These are phyloP conservation scores for Pythium pyrilobum DNA, from an alignment of 352 stramenopile genomes.

Conservation along the genomic window DNA sequence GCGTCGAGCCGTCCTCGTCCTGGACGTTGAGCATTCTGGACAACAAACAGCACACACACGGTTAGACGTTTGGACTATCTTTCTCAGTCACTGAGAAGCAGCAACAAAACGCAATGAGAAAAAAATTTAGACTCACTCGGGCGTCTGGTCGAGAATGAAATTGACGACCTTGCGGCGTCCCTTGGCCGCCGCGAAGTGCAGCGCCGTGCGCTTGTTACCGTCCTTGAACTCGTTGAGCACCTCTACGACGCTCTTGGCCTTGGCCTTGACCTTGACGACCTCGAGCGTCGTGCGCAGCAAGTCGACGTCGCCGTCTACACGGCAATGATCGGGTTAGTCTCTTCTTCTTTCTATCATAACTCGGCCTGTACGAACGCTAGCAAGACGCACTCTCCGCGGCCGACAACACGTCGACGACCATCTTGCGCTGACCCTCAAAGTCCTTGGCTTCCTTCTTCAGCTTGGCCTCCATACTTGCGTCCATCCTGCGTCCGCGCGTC, in stretches of 20 bases:
- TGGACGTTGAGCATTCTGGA: conserved; percentile 39
- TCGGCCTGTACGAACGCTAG: too few species aligned
- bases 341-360: too few species aligned
- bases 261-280: conserved; percentile 46
- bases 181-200: conserved; percentile 78
- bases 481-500: too few species aligned
- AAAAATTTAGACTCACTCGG: conserved; percentile 27
- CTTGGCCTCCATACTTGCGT: conserved; percentile 32
- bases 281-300: conserved; percentile 62
- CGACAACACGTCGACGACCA: conserved; percentile 65
- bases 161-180: conserved; percentile 68
- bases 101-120: not conserved
- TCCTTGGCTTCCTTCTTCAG: conserved; percentile 60
- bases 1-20: conserved; percentile 68
- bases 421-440: conserved; percentile 76
- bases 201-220: conserved; percentile 69
- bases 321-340: not conserved
- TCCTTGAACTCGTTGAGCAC: conserved; percentile 75
- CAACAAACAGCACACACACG: too few species aligned
- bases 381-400: conserved; percentile 58
- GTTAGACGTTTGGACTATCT: too few species aligned
- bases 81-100: not conserved
- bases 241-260: conserved; percentile 31
- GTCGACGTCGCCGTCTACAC: conserved; percentile 67
- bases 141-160: conserved; percentile 61